These are phyloP conservation scores for Penicillium manginii DNA, from an alignment of 495 filamentous ascomycete genomes.

Conservation along the genomic window DNA sequence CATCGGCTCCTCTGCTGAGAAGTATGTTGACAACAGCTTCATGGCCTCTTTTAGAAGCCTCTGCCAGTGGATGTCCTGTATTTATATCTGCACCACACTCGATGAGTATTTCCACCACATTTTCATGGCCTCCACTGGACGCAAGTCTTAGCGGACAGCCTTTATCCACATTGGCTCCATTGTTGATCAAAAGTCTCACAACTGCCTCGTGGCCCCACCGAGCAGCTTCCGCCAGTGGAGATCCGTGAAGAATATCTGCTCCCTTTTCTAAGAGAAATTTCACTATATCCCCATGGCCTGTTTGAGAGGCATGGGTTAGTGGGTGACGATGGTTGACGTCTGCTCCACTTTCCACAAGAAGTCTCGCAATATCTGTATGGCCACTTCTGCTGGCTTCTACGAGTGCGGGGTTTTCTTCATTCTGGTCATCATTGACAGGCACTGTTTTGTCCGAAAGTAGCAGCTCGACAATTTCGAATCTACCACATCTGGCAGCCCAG, in stretches of 20 bases:
- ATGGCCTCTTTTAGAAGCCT: not conserved
- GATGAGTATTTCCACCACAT: not conserved
- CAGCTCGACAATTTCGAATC: slow-evolving; percentile 12
- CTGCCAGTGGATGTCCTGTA: not conserved
- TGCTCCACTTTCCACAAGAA: slow-evolving; percentile 8
- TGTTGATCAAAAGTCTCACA: slow-evolving; percentile 3
- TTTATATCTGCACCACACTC: not conserved
- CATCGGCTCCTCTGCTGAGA: not conserved
- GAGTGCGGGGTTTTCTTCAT: not conserved
- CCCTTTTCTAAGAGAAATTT: not conserved
- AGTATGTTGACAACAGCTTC: not conserved
- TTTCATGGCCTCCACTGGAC: not conserved
- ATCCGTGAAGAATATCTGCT: not conserved
- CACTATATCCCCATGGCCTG: not conserved
- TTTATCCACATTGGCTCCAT: not conserved
- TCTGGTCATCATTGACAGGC: not conserved
- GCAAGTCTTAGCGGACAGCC: not conserved
- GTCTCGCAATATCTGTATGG: not conserved
- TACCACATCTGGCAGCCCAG: slow-evolving; percentile 23
- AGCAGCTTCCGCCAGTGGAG: not conserved
- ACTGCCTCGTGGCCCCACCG: not conserved
- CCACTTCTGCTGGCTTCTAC: not conserved
- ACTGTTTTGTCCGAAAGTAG: slow-evolving; percentile 16
- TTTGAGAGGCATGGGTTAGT: not conserved
- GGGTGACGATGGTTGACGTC: slow-evolving; percentile 1